Evolutionary conservation across 2,329 filamentous ascomycete species (phyloP), one percentile per base, ranked within the genome.

Genomic region (Hymenoscyphus fraxineus): DNA sequence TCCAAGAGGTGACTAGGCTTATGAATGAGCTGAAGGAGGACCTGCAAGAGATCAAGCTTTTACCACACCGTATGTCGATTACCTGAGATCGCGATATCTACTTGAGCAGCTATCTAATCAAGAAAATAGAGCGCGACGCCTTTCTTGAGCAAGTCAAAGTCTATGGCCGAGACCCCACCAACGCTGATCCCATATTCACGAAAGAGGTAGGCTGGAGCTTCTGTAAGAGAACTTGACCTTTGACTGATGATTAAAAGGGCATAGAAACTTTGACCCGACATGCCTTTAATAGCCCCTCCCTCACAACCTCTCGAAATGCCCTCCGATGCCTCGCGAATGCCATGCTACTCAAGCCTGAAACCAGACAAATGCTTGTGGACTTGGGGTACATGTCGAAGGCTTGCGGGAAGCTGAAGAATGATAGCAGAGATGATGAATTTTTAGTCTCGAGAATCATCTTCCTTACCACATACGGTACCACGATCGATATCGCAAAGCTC

Each of bases 241-340:
- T 32, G 10, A 16, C 55, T 35, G 27, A 38, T 15, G 16, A 13
- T 66, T 31, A 19, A 32, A 56, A 96, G 90, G 92, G 92, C 15
- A 89, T 97, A 59, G 81, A 84, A 65, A 89, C 86, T 57, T 81
- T 98, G 55, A 82, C 86, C 38, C 83, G 80, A 60, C 88, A 94
- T 80, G 90, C 89, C 3, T 91, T 97, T 71, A 83, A 91, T 59
- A 86, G 83, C 66, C 79, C 83, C 32, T 87, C 85, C 2, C 79
- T 79, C 38, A 82, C 83, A 9, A 87, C 88, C 1, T 89, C 90
- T 2, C 86, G 88, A 64, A 91, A 93, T 73, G 93, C 88, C 0
- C 80, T 97, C 47, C 85, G 92, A 71, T 93, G 92, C 70, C 78
- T 98, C 58, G 93, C 92, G 71, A 98, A 98, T 77, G 88, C 92